Percentiles rank a stretch among this genome's conserved stretches.
Evolutionary conservation across 306 rosid genomes (phyloP).

Genomic region (Vigna nakashimae): DNA sequence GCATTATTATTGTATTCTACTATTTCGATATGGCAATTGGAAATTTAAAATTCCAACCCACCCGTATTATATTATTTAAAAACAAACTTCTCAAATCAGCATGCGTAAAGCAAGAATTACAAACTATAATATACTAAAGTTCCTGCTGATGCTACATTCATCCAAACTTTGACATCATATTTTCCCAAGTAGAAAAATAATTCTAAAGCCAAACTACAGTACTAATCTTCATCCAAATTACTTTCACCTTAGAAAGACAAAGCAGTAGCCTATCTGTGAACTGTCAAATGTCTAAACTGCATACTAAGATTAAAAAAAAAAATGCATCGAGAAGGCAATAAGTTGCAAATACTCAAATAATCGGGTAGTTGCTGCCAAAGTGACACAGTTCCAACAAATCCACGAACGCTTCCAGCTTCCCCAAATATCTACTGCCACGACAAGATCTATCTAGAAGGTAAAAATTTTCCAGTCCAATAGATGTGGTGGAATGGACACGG

Average conservation of each 20-base stretch:
- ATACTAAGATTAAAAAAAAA: background rate
- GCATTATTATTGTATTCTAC: background rate
- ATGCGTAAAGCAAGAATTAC: background rate
- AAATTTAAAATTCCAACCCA: background rate
- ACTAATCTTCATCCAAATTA: constrained; percentile 25
- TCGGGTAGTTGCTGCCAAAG: constrained; percentile 24
- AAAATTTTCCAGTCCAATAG: constrained; percentile 23
- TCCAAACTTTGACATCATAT: constrained; percentile 6
- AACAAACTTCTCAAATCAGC: background rate
- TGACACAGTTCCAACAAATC: constrained; percentile 15
- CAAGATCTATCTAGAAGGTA: constrained; percentile 37
- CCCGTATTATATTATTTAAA: background rate
- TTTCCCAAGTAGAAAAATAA: constrained; percentile 27
- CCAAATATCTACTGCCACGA: constrained; percentile 38
- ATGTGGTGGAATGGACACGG: background rate
- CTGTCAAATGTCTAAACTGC: constrained; percentile 28
- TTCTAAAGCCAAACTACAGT: constrained; percentile 28
- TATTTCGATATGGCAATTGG: background rate
- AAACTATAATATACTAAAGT: background rate
- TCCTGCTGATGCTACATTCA: constrained; percentile 26
- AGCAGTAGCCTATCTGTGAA: constrained; percentile 31
- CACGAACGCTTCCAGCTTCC: constrained; percentile 30
- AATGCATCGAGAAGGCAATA: constrained; percentile 10
- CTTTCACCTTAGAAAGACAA: constrained; percentile 18
- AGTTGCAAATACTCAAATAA: background rate